Conservation (phyloP, 192 early-diverging fungal species). For the Backusella parvicylindrica region DNA sequence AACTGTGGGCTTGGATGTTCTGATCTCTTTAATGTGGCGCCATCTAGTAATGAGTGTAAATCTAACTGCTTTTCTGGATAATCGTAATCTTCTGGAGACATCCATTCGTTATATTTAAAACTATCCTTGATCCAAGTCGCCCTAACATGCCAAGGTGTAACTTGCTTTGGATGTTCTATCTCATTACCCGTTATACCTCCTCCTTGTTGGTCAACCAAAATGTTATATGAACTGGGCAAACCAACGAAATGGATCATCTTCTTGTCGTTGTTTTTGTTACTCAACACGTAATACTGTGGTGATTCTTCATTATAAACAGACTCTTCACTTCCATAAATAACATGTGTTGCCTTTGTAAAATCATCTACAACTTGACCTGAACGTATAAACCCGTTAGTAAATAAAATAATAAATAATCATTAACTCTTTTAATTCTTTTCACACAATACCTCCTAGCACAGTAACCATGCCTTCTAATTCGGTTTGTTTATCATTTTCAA, state of each 20-base stretch:
- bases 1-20: neutral
- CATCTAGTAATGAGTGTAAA: neutral
- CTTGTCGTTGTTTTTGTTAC: slow-evolving; percentile 1
- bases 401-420: neutral
- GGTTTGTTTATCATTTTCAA: neutral
- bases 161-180: slow-evolving; percentile 44
- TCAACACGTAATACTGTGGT: neutral
- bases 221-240: slow-evolving; percentile 71
- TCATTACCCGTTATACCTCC: slow-evolving; percentile 23
- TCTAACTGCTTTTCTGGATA: neutral
- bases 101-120: slow-evolving; percentile 70
- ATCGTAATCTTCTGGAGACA: slow-evolving; percentile 41
- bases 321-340: slow-evolving; percentile 14
- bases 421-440: neutral
- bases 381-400: neutral
- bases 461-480: slow-evolving; percentile 11
- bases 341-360: slow-evolving; percentile 9
- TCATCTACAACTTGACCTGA: slow-evolving; percentile 7
- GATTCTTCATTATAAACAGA: slow-evolving; percentile 1
- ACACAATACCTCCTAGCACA: neutral
- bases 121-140: slow-evolving; percentile 71
- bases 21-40: neutral
- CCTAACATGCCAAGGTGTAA: slow-evolving; percentile 54
- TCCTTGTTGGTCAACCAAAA: slow-evolving; percentile 34
- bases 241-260: slow-evolving; percentile 59